These are phyloP conservation scores for Dendrobium officinale DNA, from an alignment of 106 monocot species.

Conservation along the genomic window DNA sequence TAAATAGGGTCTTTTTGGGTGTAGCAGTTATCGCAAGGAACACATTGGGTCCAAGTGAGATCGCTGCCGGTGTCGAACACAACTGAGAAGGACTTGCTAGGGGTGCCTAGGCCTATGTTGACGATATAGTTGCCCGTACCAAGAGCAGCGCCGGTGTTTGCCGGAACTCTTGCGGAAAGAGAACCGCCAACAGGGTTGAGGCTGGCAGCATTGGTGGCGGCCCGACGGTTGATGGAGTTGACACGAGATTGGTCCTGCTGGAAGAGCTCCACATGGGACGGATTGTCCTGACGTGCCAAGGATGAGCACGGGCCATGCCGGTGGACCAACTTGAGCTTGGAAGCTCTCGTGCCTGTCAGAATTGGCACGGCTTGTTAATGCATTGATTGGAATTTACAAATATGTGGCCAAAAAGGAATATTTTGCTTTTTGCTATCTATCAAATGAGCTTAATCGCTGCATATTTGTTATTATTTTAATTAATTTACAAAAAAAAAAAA, in stretches of 20 bases:
- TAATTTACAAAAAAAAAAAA: neutral
- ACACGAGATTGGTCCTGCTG: conserved; percentile 12
- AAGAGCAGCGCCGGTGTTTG: neutral
- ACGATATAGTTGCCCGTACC: conserved; percentile 13
- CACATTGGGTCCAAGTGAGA: conserved; percentile 23
- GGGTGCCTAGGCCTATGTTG: conserved; percentile 15
- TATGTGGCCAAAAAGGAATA: too few relatives aligned
- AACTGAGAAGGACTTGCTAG: neutral
- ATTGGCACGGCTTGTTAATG: neutral
- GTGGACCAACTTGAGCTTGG: conserved; percentile 7
- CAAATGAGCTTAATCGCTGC: too few relatives aligned
- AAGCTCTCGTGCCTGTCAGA: neutral
- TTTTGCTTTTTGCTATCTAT: neutral
- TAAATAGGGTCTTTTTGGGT: conserved; percentile 8
- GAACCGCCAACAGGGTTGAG: neutral
- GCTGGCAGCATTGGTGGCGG: neutral
- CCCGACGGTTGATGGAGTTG: conserved; percentile 1
- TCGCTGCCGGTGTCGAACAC: conserved; percentile 23
- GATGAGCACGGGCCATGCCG: conserved; percentile 16
- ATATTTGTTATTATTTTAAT: neutral
- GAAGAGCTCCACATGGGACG: conserved; percentile 13
- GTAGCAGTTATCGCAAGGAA: conserved; percentile 13
- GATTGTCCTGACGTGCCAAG: neutral
- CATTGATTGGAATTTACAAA: neutral
- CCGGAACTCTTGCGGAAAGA: neutral